phyloP scores from a whole-genome alignment of 176 grass and related monocot genomes.

The Juncus inflexus region DNA sequence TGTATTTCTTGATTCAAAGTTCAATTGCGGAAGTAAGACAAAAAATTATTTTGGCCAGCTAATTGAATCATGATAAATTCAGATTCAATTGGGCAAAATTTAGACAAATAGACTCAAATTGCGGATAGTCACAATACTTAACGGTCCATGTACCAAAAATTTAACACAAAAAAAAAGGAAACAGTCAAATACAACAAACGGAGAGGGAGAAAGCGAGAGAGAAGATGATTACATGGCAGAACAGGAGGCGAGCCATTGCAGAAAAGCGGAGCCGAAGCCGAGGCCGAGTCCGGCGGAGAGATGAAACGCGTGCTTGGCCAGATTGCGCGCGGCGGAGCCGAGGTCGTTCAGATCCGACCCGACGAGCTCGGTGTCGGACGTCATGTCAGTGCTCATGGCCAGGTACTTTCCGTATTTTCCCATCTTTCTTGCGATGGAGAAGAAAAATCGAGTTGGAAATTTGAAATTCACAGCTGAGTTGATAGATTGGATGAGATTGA shows the following conservation, averaged over 20 bases:
- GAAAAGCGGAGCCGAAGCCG: constrained; percentile 51
- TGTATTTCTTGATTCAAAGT: too few relatives aligned
- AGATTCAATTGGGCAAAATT: background rate
- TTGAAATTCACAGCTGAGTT: too few relatives aligned
- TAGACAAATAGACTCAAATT: background rate
- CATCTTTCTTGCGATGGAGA: constrained; percentile 6
- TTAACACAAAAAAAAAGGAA: background rate
- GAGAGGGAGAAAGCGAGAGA: background rate
- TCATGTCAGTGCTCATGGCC: constrained; percentile 24
- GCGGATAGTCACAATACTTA: too few relatives aligned
- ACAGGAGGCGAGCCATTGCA: constrained; percentile 75
- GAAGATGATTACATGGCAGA: constrained; percentile 52
- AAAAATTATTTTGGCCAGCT: too few relatives aligned
- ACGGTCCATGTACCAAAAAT: background rate
- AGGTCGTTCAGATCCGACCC: constrained; percentile 80
- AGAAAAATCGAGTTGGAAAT: too few relatives aligned
- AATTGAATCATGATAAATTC: background rate
- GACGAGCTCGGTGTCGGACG: constrained; percentile 38
- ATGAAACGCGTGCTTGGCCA: constrained; percentile 61
- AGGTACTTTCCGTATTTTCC: constrained; percentile 47
- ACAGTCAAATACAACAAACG: background rate
- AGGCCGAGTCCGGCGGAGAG: constrained; percentile 56
- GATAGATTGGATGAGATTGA: too few relatives aligned
- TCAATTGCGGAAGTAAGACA: too few relatives aligned
- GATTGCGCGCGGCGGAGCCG: constrained; percentile 50